These are phyloP conservation scores for Lolium rigidum DNA, from an alignment of 176 grass and related monocot species.

Conservation along the genomic window DNA sequence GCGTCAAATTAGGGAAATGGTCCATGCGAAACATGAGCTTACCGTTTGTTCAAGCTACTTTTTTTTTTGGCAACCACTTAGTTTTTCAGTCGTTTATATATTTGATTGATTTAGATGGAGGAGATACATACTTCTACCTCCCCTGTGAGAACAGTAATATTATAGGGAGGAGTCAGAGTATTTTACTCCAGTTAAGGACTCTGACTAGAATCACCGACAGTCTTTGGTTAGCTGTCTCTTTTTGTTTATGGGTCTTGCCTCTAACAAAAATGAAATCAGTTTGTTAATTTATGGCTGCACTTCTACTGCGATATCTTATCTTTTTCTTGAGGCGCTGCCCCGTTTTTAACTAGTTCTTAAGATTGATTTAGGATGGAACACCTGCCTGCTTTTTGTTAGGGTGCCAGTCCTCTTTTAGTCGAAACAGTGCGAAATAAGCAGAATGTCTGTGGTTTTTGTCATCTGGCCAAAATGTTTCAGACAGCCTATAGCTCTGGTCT, in stretches of 20 bases:
- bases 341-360: not conserved
- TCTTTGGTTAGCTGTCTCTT: not conserved
- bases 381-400: constrained; percentile 2
- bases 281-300: not conserved
- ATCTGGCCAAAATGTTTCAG: not conserved
- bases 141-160: not conserved
- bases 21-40: not conserved
- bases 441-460: not conserved
- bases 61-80: not conserved
- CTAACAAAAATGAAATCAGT: not conserved
- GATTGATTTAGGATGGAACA: not conserved
- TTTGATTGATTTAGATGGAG: not conserved
- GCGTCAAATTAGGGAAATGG: not conserved
- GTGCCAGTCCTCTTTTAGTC: not conserved
- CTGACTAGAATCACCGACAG: not conserved
- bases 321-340: not conserved
- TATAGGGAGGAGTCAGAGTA: not conserved
- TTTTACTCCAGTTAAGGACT: not conserved
- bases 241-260: not conserved
- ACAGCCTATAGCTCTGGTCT: not conserved
- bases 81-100: not conserved
- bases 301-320: not conserved
- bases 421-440: not conserved
- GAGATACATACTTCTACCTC: not conserved
- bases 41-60: not conserved